phyloP scores from a whole-genome alignment of 2,329 filamentous ascomycete species.

The Microcyclospora tardicrescens region DNA sequence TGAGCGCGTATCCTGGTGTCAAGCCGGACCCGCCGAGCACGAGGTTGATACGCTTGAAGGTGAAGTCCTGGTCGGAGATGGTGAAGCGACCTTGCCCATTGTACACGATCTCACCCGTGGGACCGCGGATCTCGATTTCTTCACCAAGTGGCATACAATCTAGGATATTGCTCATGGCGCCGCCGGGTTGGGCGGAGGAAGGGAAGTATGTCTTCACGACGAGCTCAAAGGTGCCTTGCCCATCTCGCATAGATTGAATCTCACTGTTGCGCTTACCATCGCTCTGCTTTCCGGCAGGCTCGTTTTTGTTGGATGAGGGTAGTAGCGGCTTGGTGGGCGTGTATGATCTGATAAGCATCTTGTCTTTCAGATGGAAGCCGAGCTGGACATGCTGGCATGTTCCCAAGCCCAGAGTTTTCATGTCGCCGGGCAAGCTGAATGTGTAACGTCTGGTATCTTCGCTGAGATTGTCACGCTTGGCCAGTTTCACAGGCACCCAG shows the following conservation, averaged over 20 bases:
- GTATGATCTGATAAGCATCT: constrained; percentile 39
- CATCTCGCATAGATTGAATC: constrained; percentile 8
- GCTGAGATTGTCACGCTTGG: constrained; percentile 27
- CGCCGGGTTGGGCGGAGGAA: constrained; percentile 34
- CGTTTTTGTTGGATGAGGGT: constrained; percentile 4
- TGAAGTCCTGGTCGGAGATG: constrained; percentile 29
- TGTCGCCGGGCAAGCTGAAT: constrained; percentile 30
- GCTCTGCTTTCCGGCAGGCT: constrained; percentile 16
- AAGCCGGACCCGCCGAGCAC: constrained; percentile 40
- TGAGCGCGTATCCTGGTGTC: constrained; percentile 40
- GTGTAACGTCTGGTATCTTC: constrained; percentile 36
- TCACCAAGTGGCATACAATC: constrained; percentile 37
- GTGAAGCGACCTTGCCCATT: constrained; percentile 34
- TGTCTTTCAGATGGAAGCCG: constrained; percentile 40
- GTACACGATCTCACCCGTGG: constrained; percentile 40
- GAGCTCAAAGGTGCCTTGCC: constrained; percentile 35
- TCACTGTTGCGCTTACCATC: constrained; percentile 1
- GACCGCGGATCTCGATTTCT: constrained; percentile 40
- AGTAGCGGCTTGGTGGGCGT: constrained; percentile 38
- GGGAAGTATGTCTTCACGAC: constrained; percentile 42
- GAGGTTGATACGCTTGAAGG: constrained; percentile 34
- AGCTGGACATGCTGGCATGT: constrained; percentile 42
- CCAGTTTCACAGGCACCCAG: constrained; percentile 35
- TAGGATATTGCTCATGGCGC: constrained; percentile 42
- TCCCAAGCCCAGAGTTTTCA: constrained; percentile 33